Conservation (phyloP, 2,329 filamentous ascomycete species). For the Chlorencoelia australis region DNA sequence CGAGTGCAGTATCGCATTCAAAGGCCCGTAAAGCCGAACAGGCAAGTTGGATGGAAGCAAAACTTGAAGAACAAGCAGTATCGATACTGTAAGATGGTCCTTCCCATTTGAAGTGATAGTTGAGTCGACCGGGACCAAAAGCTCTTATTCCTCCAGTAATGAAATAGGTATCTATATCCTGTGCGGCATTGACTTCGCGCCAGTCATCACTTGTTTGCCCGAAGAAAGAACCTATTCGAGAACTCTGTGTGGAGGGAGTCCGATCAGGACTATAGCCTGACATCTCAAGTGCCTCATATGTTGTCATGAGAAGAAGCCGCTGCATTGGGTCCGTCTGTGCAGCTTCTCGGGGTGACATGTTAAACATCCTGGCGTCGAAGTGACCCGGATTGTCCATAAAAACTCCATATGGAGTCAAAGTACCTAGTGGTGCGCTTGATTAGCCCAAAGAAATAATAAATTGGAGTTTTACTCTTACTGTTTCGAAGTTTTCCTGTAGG, state of each 20-base stretch:
- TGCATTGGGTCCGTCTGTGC: constrained; percentile 73
- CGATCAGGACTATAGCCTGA: constrained; percentile 51
- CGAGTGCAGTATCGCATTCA: constrained; percentile 34
- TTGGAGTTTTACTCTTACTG: constrained; percentile 60
- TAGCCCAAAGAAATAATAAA: too few relatives aligned
- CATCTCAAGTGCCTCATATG: constrained; percentile 73
- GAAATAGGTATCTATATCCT: constrained; percentile 21
- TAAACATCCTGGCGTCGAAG: constrained; percentile 74
- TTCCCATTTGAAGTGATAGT: constrained; percentile 31
- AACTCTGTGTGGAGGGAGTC: constrained; percentile 31
- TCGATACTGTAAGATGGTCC: constrained; percentile 46
- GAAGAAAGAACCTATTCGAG: constrained; percentile 18
- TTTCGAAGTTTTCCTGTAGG: constrained; percentile 50
- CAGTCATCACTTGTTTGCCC: constrained; percentile 20
- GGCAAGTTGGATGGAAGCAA: constrained; percentile 44
- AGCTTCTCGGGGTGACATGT: constrained; percentile 73
- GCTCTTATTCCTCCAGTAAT: constrained; percentile 18
- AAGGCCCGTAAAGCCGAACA: constrained; percentile 37
- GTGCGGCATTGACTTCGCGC: constrained; percentile 17
- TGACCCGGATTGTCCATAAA: constrained; percentile 59
- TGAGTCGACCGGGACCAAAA: constrained; percentile 24
- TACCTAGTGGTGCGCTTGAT: too few relatives aligned
- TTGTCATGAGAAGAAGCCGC: constrained; percentile 61
- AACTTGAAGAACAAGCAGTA: constrained; percentile 47
- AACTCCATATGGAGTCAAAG: constrained; percentile 63